A percentile compares a stretch with the other conserved stretches of the same genome.
phyloP scores from a whole-genome alignment of 345 rosid species.

The Durio zibethinus region DNA sequence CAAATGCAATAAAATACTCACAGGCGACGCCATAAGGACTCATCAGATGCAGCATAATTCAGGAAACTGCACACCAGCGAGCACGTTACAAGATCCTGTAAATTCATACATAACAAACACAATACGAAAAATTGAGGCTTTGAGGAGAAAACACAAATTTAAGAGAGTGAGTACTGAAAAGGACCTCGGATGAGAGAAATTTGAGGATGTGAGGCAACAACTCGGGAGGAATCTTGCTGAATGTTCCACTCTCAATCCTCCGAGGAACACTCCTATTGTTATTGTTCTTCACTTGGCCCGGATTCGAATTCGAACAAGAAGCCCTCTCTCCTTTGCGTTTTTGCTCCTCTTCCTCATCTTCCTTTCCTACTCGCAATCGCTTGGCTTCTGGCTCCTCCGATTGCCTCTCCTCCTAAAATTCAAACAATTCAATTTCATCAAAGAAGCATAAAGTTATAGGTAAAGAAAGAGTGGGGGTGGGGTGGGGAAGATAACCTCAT shows the following conservation, averaged over 20 bases:
- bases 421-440: conserved; percentile 3
- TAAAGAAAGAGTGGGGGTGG: background rate
- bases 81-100: conserved; percentile 86
- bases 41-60: conserved; percentile 76
- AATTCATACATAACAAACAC: background rate
- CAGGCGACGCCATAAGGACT: conserved; percentile 94
- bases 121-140: background rate
- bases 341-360: conserved; percentile 12
- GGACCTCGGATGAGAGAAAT: conserved; percentile 89
- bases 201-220: conserved; percentile 79
- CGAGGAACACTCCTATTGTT: conserved; percentile 13
- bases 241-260: conserved; percentile 63
- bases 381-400: conserved; percentile 45
- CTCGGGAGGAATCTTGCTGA: conserved; percentile 78
- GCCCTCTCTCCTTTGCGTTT: background rate
- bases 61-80: conserved; percentile 75
- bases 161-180: background rate
- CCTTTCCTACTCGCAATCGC: conserved; percentile 36
- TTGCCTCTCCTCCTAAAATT: conserved; percentile 32
- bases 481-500: conserved; percentile 27
- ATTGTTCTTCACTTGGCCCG: conserved; percentile 20
- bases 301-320: conserved; percentile 16
- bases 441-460: background rate
- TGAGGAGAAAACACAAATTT: background rate
- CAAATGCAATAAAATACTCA: conserved; percentile 31